Base-by-base conservation (phyloP, 140 eudicot genomes). In the Senecio squalidus region DNA sequence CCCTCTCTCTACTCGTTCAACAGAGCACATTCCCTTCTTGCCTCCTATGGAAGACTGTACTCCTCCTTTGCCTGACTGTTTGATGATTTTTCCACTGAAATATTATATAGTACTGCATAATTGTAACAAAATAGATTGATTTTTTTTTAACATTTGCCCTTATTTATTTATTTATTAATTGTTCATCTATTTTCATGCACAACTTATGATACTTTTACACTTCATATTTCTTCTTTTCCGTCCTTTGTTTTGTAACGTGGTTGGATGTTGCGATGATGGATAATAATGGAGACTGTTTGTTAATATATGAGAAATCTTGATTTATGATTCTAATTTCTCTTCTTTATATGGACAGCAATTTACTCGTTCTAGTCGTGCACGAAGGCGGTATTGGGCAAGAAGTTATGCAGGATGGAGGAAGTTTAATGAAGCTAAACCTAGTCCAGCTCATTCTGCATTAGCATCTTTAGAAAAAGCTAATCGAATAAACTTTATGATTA, bases 361-460 rank as follows among this genome's bases (percentile, higher is more conserved):
- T 78, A 40, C 71, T 18, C 88, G 95, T 33, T 90, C 98, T 14
- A 67, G 67, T 55, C 77, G 86, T 17, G 95, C 94, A 55, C 78
- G 94, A 16, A 80, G 94, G 73, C 83, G 95, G 22, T 90, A 90
- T 59, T 90, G 98, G 98, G 95, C 98, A 36, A 81, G 95, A 75
- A 86, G 95, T 71, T 90, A 80, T 67, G 98, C 95, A 65, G 95
- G 94, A 55, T 90, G 98, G 98, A 78, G 95, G 50, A 77, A 82
- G 31, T 90, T 90, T 41, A 83, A 73, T 50, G 72, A 76, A 33
- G 86, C 98, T 52, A 77, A 78, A 60, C 98, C 98, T 44, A 72
- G 98, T 70, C 64, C 88, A 4, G 98, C 91, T 30, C 94, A 90
- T 62, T 61, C 58, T 28, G 89, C 97, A 44, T 80, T 89, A 70